A percentile compares a stretch with the other conserved stretches of the same genome.
These are phyloP conservation scores for Neopestalotiopsis clavispora DNA, from an alignment of 2,329 filamentous ascomycete species.

Conservation along the genomic window DNA sequence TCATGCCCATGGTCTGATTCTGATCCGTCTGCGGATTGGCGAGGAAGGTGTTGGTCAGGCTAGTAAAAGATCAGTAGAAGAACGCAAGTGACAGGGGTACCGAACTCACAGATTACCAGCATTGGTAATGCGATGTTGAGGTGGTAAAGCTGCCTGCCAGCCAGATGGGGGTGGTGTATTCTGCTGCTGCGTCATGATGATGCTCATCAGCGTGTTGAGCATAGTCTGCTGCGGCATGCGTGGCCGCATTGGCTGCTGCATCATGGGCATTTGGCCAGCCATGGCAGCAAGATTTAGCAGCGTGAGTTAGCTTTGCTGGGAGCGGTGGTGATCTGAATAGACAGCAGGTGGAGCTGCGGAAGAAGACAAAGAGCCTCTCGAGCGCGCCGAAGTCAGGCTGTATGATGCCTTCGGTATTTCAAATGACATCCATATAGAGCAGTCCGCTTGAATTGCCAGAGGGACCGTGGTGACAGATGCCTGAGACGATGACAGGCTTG, in stretches of 20 bases:
- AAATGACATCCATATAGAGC: constrained; percentile 7
- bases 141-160: constrained; percentile 39
- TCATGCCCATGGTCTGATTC: constrained; percentile 45
- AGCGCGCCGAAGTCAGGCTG: background rate
- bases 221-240: constrained; percentile 45
- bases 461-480: background rate
- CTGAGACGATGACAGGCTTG: background rate
- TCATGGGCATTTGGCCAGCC: constrained; percentile 65
- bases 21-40: constrained; percentile 48
- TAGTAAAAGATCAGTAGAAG: constrained; percentile 32
- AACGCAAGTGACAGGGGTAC: background rate
- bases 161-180: constrained; percentile 27
- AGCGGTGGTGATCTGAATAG: background rate
- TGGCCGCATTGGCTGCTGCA: constrained; percentile 51
- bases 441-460: background rate
- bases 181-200: constrained; percentile 28
- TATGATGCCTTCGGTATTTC: background rate
- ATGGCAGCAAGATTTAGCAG: constrained; percentile 49
- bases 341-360: background rate
- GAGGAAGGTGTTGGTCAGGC: constrained; percentile 57
- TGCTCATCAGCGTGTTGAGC: constrained; percentile 44
- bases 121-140: constrained; percentile 38
- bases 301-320: background rate
- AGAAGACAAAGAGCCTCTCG: constrained; percentile 5
- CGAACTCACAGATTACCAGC: constrained; percentile 41